Percentiles rank a stretch among this genome's conserved stretches.
Evolutionary conservation across 2,329 filamentous ascomycete genomes (phyloP).

Genomic region (Xylariomycetidae sp.): DNA sequence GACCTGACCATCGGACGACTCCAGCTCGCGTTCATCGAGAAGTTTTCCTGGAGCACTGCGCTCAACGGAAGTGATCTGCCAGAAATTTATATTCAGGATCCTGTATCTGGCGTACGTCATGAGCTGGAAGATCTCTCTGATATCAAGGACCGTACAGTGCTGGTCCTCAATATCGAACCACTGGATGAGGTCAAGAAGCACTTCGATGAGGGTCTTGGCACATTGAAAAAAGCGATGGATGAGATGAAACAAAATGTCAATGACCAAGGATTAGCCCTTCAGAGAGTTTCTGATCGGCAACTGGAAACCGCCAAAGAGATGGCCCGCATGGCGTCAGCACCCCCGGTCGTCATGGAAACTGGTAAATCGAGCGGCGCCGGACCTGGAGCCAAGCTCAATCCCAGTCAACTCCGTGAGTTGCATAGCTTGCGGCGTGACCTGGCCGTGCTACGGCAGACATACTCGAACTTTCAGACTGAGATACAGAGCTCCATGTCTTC

Average conservation of each 20-base stretch:
- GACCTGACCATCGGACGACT: constrained; percentile 83
- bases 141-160: constrained; percentile 88
- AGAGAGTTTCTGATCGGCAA: constrained; percentile 85
- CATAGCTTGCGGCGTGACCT: constrained; percentile 82
- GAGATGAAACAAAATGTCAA: constrained; percentile 79
- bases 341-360: constrained; percentile 44
- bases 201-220: constrained; percentile 85
- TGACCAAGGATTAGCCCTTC: constrained; percentile 75
- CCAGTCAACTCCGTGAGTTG: constrained; percentile 69
- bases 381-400: constrained; percentile 40
- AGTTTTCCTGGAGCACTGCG: constrained; percentile 98
- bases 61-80: constrained; percentile 88
- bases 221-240: constrained; percentile 77
- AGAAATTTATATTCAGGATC: constrained; percentile 97
- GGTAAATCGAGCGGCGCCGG: constrained; percentile 36
- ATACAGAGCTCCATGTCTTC: constrained; percentile 82
- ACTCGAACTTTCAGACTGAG: constrained; percentile 84
- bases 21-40: constrained; percentile 96
- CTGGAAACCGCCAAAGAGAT: constrained; percentile 87
- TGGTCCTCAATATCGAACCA: constrained; percentile 90
- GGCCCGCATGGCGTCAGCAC: constrained; percentile 51
- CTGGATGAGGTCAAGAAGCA: constrained; percentile 95
- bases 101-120: constrained; percentile 91
- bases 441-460: constrained; percentile 87
- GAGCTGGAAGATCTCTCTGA: constrained; percentile 91